phyloP scores from a whole-genome alignment of 2,329 filamentous ascomycete species.

The Biscogniauxia mediterranea region DNA sequence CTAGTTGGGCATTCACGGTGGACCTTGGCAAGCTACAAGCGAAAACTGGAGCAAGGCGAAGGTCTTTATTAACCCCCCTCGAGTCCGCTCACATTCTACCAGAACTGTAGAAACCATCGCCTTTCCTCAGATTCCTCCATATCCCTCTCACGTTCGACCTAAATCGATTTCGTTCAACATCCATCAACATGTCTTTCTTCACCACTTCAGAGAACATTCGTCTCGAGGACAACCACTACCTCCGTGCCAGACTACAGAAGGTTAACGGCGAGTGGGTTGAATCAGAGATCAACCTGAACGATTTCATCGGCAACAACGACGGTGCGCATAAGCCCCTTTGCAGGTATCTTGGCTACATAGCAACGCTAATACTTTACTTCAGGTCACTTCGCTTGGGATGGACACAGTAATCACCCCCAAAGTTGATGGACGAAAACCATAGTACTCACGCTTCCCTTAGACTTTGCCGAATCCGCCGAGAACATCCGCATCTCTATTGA shows the following conservation, averaged over 20 bases:
- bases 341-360: constrained; percentile 35
- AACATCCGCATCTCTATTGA: constrained; percentile 49
- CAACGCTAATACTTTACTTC: constrained; percentile 5
- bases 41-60: not conserved
- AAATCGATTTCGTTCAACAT: not conserved
- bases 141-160: not conserved
- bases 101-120: not conserved
- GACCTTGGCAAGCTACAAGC: not conserved
- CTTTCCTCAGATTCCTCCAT: not conserved
- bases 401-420: constrained; percentile 9
- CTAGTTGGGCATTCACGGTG: not conserved
- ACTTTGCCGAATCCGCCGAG: constrained; percentile 46
- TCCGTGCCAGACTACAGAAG: constrained; percentile 41
- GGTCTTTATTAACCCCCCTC: not conserved
- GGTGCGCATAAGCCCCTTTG: constrained; percentile 43
- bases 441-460: constrained; percentile 15
- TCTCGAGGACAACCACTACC: constrained; percentile 50
- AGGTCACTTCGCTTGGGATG: constrained; percentile 22
- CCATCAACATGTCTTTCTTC: not conserved
- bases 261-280: constrained; percentile 44
- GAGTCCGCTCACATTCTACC: not conserved
- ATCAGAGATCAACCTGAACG: constrained; percentile 48
- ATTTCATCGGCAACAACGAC: constrained; percentile 49
- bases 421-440: not conserved
- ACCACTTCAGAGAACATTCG: constrained; percentile 41